Evolutionary conservation across 192 early-diverging fungal species (phyloP).

Genomic region (Podila epigama): DNA sequence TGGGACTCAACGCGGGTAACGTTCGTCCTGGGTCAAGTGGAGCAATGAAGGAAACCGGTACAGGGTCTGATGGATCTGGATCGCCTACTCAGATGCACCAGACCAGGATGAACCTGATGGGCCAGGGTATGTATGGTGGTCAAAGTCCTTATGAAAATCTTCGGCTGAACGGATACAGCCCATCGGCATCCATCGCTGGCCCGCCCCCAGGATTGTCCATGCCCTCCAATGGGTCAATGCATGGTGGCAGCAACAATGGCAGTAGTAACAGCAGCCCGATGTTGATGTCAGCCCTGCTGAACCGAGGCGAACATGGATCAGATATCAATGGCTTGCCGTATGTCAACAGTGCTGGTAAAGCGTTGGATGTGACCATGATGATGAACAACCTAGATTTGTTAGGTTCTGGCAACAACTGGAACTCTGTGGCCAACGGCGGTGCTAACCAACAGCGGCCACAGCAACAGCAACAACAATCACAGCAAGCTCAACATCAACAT

Average conservation of each 20-base stretch:
- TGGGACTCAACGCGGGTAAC: constrained; percentile 36
- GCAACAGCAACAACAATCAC: constrained; percentile 1
- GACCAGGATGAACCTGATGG: constrained; percentile 8
- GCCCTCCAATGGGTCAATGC: not conserved
- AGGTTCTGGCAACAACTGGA: constrained; percentile 30
- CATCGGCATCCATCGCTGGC: constrained; percentile 6
- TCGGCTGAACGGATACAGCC: constrained; percentile 14
- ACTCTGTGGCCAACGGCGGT: constrained; percentile 7
- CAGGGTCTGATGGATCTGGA: not conserved
- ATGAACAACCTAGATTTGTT: constrained; percentile 42
- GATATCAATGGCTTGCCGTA: not conserved
- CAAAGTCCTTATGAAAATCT: not conserved
- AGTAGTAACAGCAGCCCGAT: constrained; percentile 19
- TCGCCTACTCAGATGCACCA: not conserved
- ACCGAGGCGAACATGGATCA: constrained; percentile 8
- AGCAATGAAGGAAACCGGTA: constrained; percentile 8
- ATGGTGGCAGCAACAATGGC: not conserved
- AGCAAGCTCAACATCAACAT: not conserved
- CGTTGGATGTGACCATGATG: constrained; percentile 40
- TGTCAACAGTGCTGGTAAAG: constrained; percentile 4
- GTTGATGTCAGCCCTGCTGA: constrained; percentile 21
- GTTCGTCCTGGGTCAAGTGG: constrained; percentile 12
- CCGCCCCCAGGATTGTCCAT: constrained; percentile 37
- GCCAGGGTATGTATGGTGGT: not conserved
- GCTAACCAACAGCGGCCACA: not conserved